Evolutionary conservation across 2,329 filamentous ascomycete genomes (phyloP).

Genomic region (Alternaria tenuissima): DNA sequence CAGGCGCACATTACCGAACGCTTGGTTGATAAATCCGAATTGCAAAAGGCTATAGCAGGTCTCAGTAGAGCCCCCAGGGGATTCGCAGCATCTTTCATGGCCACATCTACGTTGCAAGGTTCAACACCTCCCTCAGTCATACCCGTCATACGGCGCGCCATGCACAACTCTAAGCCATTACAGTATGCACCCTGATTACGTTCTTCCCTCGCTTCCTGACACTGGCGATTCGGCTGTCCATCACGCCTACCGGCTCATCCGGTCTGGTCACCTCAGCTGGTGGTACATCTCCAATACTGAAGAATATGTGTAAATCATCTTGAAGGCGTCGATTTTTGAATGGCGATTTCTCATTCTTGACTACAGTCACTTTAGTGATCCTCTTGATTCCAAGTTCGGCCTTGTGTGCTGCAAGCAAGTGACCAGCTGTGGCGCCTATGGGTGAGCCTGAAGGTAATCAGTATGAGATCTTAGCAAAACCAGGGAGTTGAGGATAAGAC

Average conservation of each 20-base stretch:
- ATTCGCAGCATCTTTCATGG: not conserved
- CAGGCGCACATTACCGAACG: not conserved
- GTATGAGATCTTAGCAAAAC: not conserved
- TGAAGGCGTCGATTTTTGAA: not conserved
- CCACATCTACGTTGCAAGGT: not conserved
- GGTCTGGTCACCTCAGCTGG: not conserved
- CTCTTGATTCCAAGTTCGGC: conserved; percentile 28
- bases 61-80: not conserved
- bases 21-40: not conserved
- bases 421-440: conserved; percentile 26
- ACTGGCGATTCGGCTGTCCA: not conserved
- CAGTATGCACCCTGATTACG: not conserved
- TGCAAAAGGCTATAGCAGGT: not conserved
- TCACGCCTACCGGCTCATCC: not conserved
- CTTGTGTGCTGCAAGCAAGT: conserved; percentile 27
- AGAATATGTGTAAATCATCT: conserved; percentile 23
- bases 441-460: conserved; percentile 22
- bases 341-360: conserved; percentile 8
- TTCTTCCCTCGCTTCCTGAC: not conserved
- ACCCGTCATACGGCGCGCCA: not conserved
- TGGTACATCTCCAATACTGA: conserved; percentile 24
- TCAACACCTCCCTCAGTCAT: not conserved
- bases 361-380: conserved; percentile 20
- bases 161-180: conserved; percentile 1
- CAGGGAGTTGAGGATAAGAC: not conserved